These are phyloP conservation scores for Erucastrum elatum DNA, from an alignment of 345 rosid species.

Conservation along the genomic window DNA sequence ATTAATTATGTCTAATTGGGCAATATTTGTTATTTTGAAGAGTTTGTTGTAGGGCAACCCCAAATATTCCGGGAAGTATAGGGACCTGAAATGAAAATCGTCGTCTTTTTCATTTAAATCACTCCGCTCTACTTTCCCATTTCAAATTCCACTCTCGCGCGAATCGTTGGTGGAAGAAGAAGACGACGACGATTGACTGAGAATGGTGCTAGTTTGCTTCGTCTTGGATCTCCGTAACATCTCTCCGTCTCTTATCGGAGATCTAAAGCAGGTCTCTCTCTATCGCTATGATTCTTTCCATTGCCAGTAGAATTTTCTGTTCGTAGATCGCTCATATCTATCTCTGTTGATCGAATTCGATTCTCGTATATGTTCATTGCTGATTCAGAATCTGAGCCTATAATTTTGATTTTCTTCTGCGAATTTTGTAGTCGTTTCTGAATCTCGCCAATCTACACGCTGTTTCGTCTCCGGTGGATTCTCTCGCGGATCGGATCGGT, in stretches of 20 bases:
- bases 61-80: neutral
- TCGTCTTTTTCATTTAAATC: slow-evolving; percentile 12
- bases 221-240: slow-evolving; percentile 69
- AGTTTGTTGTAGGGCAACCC: neutral
- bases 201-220: slow-evolving; percentile 70
- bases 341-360: slow-evolving; percentile 23
- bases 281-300: neutral
- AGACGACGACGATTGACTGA: slow-evolving; percentile 30
- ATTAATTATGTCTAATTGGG: neutral
- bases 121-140: slow-evolving; percentile 8
- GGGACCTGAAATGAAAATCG: slow-evolving; percentile 35
- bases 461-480: slow-evolving; percentile 47
- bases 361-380: slow-evolving; percentile 7
- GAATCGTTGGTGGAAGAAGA: slow-evolving; percentile 14
- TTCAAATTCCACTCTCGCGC: slow-evolving; percentile 40
- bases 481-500: slow-evolving; percentile 61
- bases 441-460: slow-evolving; percentile 72
- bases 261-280: slow-evolving; percentile 63
- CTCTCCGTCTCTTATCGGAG: slow-evolving; percentile 56
- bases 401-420: slow-evolving; percentile 37
- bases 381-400: slow-evolving; percentile 47
- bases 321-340: slow-evolving; percentile 13
- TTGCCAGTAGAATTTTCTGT: neutral
- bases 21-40: neutral
- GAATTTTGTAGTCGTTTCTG: slow-evolving; percentile 56